Base-by-base conservation (phyloP, 2,329 filamentous ascomycete species). In the Hysterium pulicare region DNA sequence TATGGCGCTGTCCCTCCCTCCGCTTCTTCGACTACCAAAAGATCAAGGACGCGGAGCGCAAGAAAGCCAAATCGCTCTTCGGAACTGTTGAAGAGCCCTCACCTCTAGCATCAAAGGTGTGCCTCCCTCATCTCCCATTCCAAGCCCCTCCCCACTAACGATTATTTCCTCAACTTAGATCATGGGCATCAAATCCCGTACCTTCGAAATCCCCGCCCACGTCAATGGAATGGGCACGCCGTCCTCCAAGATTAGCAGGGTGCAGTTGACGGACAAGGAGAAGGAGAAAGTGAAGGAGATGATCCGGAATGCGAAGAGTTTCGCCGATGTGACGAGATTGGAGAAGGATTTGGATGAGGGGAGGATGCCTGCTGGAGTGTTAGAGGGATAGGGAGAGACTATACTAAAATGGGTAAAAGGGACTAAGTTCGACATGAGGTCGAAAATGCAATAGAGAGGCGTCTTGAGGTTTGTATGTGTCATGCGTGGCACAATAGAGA, bases 321-420 rank as follows among this genome's bases (percentile, higher is more conserved):
- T 98, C 59, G 85, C 90, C 54, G 93, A 97, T 71, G 94, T 98
- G 62, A 84, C 88, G 44, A 78, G 82, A 53, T 67, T 98, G 62
- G 93, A 98, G 74, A 95, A 91, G 73, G 88, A 93, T 68, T 71
- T 97, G 52, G 87, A 87, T 49, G 91, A 97, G 67, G 93, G 93
- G 2, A 77, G 87, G 59, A 77, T 97, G 66, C 91, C 91, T 2
- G 76, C 78, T 24, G 86, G 83, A 21, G 78, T 67, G 20, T 50
- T 71, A 28, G 30, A 19, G 26, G 16, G 24, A 15, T 28, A 28
- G 24, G 13, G n/a, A n/a, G n/a, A n/a, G n/a, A n/a, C n/a, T n/a
- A n/a, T n/a, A n/a, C n/a, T n/a, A n/a, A n/a, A n/a, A n/a, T n/a
- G n/a, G n/a, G n/a, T n/a, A n/a, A n/a, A n/a, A n/a, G n/a, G n/a